Conservation (phyloP, 139 green algal species). For the Coccomyxa sp. region DNA sequence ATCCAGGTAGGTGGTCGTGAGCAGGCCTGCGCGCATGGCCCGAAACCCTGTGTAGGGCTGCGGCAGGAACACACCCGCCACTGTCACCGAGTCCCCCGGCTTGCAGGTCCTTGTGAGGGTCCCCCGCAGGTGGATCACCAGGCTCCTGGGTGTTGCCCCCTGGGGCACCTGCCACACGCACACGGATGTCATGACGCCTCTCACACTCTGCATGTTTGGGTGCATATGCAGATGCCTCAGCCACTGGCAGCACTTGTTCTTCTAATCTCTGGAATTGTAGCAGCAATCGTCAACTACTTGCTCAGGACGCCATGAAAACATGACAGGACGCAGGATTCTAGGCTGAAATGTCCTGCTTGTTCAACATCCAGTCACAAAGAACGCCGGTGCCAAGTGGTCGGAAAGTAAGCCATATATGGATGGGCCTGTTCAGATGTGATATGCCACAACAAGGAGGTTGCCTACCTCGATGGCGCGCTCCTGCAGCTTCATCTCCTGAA, state of each 20-base stretch:
- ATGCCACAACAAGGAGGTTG: no score
- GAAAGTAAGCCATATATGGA: neutral
- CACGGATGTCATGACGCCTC: no score
- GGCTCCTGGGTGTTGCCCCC: conserved; percentile 84
- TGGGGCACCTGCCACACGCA: conserved; percentile 92
- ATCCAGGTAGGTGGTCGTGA: conserved; percentile 90
- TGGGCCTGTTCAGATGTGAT: neutral
- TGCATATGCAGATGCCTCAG: no score
- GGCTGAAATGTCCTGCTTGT: no score
- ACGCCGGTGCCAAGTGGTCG: no score
- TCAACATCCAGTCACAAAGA: no score
- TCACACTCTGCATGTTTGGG: no score
- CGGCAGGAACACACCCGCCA: conserved; percentile 92
- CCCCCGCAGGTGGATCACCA: conserved; percentile 85
- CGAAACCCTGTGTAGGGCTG: conserved; percentile 81
- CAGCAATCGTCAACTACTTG: no score
- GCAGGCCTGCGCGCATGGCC: conserved; percentile 71
- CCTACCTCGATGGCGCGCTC: conserved; percentile 46
- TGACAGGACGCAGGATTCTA: no score
- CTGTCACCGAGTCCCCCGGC: conserved; percentile 77
- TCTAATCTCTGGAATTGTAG: no score
- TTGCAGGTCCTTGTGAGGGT: conserved; percentile 82
- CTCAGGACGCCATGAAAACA: no score
- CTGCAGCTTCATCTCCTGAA: conserved; percentile 84
- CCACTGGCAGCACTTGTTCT: no score